Evolutionary conservation across 257 asterid genomes (phyloP).

Genomic region (Penstemon davidsonii): DNA sequence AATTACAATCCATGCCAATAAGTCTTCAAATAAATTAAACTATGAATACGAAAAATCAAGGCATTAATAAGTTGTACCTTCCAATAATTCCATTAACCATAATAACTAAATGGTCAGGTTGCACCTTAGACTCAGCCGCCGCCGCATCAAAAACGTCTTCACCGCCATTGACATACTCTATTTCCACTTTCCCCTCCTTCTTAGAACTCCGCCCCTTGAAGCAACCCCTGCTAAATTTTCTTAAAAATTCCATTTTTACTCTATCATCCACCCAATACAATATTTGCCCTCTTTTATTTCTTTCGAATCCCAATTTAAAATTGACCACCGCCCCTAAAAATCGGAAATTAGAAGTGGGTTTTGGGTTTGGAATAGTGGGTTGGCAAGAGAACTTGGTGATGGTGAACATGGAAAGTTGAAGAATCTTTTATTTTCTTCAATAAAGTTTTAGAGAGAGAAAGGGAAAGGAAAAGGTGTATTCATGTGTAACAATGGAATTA

Average conservation of each 20-base stretch:
- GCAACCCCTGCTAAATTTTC: conserved; percentile 58
- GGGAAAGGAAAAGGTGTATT: background rate
- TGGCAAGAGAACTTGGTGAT: conserved; percentile 46
- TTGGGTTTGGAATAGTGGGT: conserved; percentile 38
- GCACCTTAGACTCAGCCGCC: conserved; percentile 50
- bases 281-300: conserved; percentile 29
- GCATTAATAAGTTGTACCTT: conserved; percentile 41
- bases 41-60: background rate
- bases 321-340: conserved; percentile 36
- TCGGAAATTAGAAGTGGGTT: conserved; percentile 37
- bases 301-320: conserved; percentile 34
- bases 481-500: too few relatives aligned
- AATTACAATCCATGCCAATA: background rate
- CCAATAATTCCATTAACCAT: conserved; percentile 89
- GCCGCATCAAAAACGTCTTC: conserved; percentile 67
- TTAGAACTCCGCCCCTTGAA: conserved; percentile 40
- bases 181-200: conserved; percentile 56
- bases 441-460: conserved; percentile 22
- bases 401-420: conserved; percentile 51
- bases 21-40: too few relatives aligned
- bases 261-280: conserved; percentile 42
- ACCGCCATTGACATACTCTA: conserved; percentile 63
- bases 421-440: background rate
- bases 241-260: conserved; percentile 54
- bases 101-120: conserved; percentile 75